Percentiles rank a stretch among this genome's conserved stretches.
Conservation (phyloP, 1,284 basidiomycete species). For the Leccinum solheimii region DNA sequence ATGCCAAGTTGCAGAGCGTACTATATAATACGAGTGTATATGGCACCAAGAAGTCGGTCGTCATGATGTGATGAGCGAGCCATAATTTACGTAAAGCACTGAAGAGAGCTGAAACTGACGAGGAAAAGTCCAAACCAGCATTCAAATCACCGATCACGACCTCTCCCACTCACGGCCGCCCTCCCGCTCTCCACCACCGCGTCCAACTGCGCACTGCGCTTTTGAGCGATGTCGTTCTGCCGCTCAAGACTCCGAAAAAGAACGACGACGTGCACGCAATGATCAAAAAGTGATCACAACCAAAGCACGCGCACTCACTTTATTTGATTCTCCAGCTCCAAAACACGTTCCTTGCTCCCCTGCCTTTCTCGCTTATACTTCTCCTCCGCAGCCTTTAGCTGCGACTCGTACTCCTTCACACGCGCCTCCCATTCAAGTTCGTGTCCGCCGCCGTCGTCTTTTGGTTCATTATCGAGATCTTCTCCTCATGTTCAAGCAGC, state of each 20-base stretch:
- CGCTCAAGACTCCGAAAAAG: constrained; percentile 60
- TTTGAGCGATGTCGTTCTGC: constrained; percentile 70
- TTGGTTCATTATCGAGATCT: constrained; percentile 70
- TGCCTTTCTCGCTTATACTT: constrained; percentile 93
- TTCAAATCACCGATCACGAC: constrained; percentile 28
- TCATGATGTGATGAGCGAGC: background rate
- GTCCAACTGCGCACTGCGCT: constrained; percentile 63
- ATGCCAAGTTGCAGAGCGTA: background rate
- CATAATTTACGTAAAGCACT: background rate
- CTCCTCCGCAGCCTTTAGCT: constrained; percentile 87
- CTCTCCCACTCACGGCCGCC: constrained; percentile 7
- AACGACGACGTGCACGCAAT: background rate
- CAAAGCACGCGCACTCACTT: constrained; percentile 46
- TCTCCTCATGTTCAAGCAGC: constrained; percentile 79
- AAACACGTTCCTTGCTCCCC: constrained; percentile 84
- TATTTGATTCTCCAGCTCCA: constrained; percentile 67
- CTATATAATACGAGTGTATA: background rate
- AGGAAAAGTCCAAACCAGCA: background rate
- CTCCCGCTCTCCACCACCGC: constrained; percentile 48
- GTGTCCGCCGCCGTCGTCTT: constrained; percentile 69
- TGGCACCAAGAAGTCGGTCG: background rate
- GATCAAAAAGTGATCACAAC: background rate
- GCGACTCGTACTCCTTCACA: constrained; percentile 86
- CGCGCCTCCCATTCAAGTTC: constrained; percentile 83
- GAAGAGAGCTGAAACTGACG: background rate